Evolutionary conservation across 2,329 filamentous ascomycete species (phyloP).

Genomic region (Botryotinia narcissicola): DNA sequence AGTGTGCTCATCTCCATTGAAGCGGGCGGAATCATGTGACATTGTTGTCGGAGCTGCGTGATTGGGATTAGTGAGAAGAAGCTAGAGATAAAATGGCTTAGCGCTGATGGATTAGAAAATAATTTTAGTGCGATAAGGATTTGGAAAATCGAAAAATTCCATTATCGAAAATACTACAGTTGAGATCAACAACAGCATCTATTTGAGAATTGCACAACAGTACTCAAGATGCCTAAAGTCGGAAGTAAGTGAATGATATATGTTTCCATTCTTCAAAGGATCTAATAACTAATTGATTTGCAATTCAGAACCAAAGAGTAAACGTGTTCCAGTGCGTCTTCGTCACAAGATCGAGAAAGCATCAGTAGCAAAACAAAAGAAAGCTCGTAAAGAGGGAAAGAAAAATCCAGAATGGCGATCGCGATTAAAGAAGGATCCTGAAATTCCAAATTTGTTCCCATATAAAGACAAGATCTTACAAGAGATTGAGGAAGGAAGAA

Average conservation of each 20-base stretch:
- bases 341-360: constrained; percentile 96
- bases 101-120: constrained; percentile 20
- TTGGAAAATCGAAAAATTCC: constrained; percentile 15
- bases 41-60: not conserved
- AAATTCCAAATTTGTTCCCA: constrained; percentile 94
- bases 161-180: constrained; percentile 1
- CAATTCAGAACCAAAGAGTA: constrained; percentile 81
- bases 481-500: constrained; percentile 87
- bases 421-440: constrained; percentile 94
- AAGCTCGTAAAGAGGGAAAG: constrained; percentile 83
- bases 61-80: not conserved
- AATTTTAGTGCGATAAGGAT: constrained; percentile 21
- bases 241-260: constrained; percentile 34
- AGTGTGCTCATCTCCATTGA: constrained; percentile 10
- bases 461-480: constrained; percentile 95
- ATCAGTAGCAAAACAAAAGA: constrained; percentile 84
- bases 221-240: constrained; percentile 38
- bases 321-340: constrained; percentile 84
- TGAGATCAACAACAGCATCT: constrained; percentile 7
- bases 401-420: constrained; percentile 97
- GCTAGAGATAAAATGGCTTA: not conserved
- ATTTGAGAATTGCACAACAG: constrained; percentile 18
- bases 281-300: constrained; percentile 23
- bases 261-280: too few species aligned
- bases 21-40: constrained; percentile 18